Percentiles rank a stretch among this genome's conserved stretches.
Evolutionary conservation across 768 basidiomycete species (phyloP).

Genomic region (Solioccasus polychromus): DNA sequence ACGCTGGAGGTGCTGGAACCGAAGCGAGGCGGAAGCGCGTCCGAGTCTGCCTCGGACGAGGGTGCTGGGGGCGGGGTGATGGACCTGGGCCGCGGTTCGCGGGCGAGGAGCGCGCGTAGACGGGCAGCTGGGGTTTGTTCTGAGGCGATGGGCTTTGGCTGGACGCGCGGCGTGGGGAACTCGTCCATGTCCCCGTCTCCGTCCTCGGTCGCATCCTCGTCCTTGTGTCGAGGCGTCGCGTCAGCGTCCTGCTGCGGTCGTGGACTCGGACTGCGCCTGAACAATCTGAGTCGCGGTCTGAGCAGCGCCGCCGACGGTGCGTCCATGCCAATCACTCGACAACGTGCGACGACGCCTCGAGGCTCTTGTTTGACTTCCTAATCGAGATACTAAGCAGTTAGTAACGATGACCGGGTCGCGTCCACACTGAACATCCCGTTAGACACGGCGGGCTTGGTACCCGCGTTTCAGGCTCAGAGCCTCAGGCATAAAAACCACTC

Average conservation of each 20-base stretch:
- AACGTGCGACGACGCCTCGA: neutral
- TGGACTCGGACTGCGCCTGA: constrained; percentile 19
- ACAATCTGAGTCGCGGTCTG: constrained; percentile 22
- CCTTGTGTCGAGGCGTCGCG: constrained; percentile 24
- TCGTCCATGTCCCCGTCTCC: constrained; percentile 30
- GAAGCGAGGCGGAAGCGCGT: constrained; percentile 10
- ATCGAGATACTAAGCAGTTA: no score
- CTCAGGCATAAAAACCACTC: no score
- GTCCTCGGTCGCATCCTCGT: no score
- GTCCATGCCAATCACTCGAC: constrained; percentile 18
- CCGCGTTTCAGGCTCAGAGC: no score
- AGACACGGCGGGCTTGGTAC: no score
- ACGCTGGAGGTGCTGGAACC: constrained; percentile 40
- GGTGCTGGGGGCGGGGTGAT: constrained; percentile 23
- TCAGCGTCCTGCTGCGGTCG: constrained; percentile 14
- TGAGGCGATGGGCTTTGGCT: constrained; percentile 17
- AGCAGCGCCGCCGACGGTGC: constrained; percentile 9
- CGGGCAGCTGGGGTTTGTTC: constrained; percentile 55
- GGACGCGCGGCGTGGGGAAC: constrained; percentile 29
- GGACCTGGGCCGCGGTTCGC: constrained; percentile 41
- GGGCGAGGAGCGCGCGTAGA: constrained; percentile 59
- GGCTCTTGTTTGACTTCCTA: neutral
- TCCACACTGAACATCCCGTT: no score
- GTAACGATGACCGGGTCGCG: no score
- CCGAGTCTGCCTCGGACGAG: constrained; percentile 28